Percentiles rank a stretch among this genome's conserved stretches.
Conservation (phyloP, 2,329 filamentous ascomycete species). For the Chaetomium sp. region DNA sequence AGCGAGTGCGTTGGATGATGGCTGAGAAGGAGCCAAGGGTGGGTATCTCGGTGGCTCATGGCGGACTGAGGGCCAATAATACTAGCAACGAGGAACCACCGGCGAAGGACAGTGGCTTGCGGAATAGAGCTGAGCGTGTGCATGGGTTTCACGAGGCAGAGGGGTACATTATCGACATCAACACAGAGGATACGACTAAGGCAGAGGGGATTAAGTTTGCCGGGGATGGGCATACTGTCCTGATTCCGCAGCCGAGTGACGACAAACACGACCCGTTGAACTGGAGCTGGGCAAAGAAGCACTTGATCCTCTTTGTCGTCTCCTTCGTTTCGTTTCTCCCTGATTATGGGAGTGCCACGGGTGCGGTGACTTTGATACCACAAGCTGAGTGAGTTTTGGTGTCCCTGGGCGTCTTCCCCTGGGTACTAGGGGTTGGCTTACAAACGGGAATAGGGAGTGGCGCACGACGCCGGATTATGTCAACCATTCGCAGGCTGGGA, state of each 20-base stretch:
- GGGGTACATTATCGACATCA: constrained; percentile 45
- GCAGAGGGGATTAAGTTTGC: constrained; percentile 41
- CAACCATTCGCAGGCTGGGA: constrained; percentile 55
- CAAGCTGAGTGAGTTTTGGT: constrained; percentile 44
- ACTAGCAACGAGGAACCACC: neutral
- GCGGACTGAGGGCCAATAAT: neutral
- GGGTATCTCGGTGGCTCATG: neutral
- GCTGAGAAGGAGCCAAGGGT: neutral
- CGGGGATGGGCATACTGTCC: constrained; percentile 48
- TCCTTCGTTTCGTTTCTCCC: constrained; percentile 50
- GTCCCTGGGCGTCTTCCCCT: neutral
- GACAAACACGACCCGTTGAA: constrained; percentile 57
- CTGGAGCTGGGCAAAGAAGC: constrained; percentile 54
- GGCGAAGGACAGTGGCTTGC: neutral
- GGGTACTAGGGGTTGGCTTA: neutral
- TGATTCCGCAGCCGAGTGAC: constrained; percentile 57
- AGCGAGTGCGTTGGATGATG: neutral
- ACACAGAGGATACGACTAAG: constrained; percentile 37
- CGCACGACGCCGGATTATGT: constrained; percentile 50
- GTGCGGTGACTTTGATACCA: constrained; percentile 47
- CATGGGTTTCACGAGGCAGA: constrained; percentile 43
- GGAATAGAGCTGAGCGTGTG: constrained; percentile 30
- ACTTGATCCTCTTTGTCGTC: constrained; percentile 51
- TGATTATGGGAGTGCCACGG: constrained; percentile 53
- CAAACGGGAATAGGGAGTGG: constrained; percentile 45